Evolutionary conservation across 2,329 filamentous ascomycete species (phyloP), one percentile per base, ranked within the genome.

Genomic region (Bipolaris gigantea): DNA sequence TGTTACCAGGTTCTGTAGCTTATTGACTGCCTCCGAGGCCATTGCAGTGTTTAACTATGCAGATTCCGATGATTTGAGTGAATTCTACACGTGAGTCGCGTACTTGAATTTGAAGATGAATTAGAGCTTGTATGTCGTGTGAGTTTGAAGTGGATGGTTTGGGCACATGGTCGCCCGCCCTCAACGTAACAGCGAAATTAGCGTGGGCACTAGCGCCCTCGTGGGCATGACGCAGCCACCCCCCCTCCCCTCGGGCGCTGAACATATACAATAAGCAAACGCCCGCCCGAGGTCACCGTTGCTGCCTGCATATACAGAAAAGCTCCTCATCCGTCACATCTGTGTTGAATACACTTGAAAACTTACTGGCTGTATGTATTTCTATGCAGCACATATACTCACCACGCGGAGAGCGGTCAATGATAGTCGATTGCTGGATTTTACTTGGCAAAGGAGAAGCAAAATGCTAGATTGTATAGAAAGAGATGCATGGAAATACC

Each of bases 1-100:
- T 64, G 89, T 81, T 63, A 89, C 84, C 65, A 81, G 73, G 61
- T 80, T 77, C 64, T 83, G 80, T 62, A 87, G 81, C 77, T 88
- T 88, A 73, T 85, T 82, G 66, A 84, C 80, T 60, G 82, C 75
- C 63, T 85, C 71, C 75, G 90, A 82, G 51, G 67, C 63, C 70
- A 73, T 73, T 61, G 58, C 57, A 55, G 35, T 38, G 33, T 36
- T 50, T 53, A 38, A 44, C 55, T 61, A 55, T 57, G 30, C 34
- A 30, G 56, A 42, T 54, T 34, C 32, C 50, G 21, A 34, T 38
- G 23, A 36, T 50, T 55, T 50, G 36, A 41, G 38, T 49, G 39
- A 16, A 15, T 48, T 46, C 38, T 56, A 59, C 59, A 62, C 61
- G 63, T 64, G 42, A 21, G 43, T 54, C 57, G 57, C 61, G 55